Evolutionary conservation across 169 alveolate species (phyloP).

Genomic region (Plasmodium gaboni): DNA sequence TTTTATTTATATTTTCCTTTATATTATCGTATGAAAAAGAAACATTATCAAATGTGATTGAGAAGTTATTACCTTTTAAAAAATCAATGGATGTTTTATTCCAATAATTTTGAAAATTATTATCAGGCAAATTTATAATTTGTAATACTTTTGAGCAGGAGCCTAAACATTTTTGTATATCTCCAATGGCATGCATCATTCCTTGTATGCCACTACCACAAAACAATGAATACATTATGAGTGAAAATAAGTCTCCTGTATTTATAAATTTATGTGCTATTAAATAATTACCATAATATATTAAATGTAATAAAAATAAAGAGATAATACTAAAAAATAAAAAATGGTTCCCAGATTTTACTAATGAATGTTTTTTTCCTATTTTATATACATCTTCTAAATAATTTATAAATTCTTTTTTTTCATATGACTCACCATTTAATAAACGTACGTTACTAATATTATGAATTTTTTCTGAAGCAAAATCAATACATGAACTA

Average conservation of each 20-base stretch:
- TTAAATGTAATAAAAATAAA: slow-evolving; percentile 45
- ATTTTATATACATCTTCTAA: slow-evolving; percentile 68
- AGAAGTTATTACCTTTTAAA: slow-evolving; percentile 23
- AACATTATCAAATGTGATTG: slow-evolving; percentile 47
- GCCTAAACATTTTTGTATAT: slow-evolving; percentile 80
- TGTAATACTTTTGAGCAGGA: slow-evolving; percentile 75
- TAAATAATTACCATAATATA: slow-evolving; percentile 71
- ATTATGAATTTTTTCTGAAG: slow-evolving; percentile 60
- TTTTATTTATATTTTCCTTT: background rate
- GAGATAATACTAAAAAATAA: slow-evolving; percentile 58
- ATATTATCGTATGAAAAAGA: slow-evolving; percentile 33
- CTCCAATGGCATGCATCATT: slow-evolving; percentile 76
- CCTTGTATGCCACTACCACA: slow-evolving; percentile 82
- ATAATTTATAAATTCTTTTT: slow-evolving; percentile 55
- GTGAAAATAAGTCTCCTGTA: slow-evolving; percentile 83
- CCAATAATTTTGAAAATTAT: slow-evolving; percentile 50
- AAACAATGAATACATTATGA: slow-evolving; percentile 79
- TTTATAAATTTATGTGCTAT: slow-evolving; percentile 72
- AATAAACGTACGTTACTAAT: slow-evolving; percentile 41
- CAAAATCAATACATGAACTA: slow-evolving; percentile 62
- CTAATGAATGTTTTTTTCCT: slow-evolving; percentile 35
- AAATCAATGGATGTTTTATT: slow-evolving; percentile 23
- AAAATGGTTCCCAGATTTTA: slow-evolving; percentile 67
- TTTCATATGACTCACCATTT: slow-evolving; percentile 65
- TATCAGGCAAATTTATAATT: slow-evolving; percentile 48